These are phyloP conservation scores for Brassica rapa DNA, from an alignment of 345 rosid genomes.

Conservation along the genomic window DNA sequence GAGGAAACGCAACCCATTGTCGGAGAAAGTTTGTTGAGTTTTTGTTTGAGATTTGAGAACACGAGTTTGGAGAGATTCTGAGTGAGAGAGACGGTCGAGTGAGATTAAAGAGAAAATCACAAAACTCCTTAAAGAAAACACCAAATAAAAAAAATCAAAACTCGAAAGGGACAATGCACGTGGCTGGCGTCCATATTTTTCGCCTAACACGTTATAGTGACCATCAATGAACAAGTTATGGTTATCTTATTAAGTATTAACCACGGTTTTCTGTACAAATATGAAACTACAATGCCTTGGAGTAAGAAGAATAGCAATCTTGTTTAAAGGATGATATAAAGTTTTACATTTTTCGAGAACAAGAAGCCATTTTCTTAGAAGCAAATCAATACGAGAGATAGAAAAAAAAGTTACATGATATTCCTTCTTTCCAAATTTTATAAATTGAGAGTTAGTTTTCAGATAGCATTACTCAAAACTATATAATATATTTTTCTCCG, in stretches of 20 bases:
- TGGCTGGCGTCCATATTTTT: background rate
- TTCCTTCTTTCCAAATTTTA: too few relatives aligned
- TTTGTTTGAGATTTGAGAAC: background rate
- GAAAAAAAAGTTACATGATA: too few relatives aligned
- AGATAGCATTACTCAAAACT: too few relatives aligned
- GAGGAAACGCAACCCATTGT: slow-evolving; percentile 85
- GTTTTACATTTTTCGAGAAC: too few relatives aligned
- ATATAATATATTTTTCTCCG: too few relatives aligned
- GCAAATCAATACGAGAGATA: too few relatives aligned
- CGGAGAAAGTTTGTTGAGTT: background rate
- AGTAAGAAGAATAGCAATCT: background rate
- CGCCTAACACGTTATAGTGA: slow-evolving; percentile 1
- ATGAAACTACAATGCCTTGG: background rate
- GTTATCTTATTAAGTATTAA: background rate
- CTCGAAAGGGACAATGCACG: background rate
- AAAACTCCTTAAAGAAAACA: slow-evolving; percentile 1
- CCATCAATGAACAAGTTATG: background rate
- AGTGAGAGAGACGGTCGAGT: slow-evolving; percentile 23
- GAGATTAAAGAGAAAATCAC: background rate
- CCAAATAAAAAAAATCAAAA: background rate
- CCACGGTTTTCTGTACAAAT: background rate
- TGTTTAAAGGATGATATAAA: background rate
- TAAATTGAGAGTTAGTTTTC: too few relatives aligned
- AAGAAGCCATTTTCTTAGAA: too few relatives aligned
- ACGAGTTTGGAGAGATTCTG: slow-evolving; percentile 13